Base-by-base conservation (phyloP, 2,329 filamentous ascomycete genomes). In the Nigrospora sphaerica region DNA sequence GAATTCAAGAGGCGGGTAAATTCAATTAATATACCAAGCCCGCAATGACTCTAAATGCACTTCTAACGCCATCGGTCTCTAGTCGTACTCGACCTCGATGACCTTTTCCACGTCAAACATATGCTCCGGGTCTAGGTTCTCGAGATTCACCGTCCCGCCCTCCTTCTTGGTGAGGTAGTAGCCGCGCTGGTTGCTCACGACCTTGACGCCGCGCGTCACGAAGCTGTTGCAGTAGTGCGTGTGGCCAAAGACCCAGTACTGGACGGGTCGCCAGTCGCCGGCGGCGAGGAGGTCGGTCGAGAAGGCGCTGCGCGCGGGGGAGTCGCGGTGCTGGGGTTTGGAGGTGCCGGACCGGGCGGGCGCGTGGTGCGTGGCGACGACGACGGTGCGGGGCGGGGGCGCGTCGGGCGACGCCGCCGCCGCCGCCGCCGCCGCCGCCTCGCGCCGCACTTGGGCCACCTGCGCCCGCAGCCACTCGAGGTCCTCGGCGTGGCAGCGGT, bases 351-450 rank as follows among this genome's bases (percentile, higher is more conserved):
- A 50, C 0, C 75, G 52, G n/a, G 65, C 72, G 1, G 79, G 78
- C 2, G 78, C 76, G 54, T 83, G 78, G 45, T 82, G 77, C 0
- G 77, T 82, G 0, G 74, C 68, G 0, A 83, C 68, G 0, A 83
- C 48, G 6, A 80, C 45, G n/a, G 18, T 18, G 6, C 35, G 14
- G 35, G 14, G n/a, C 6, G 6, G n/a, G n/a, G n/a, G 23, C 23
- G 23, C 23, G 23, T 9, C 23, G 23, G 19, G 4, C 4, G 19
- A 4, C 4, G 23, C 23, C 23, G 23, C 23, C 6, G 5, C 19
- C 4, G 19, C 19, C 4, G 23, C 23, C 23, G 23, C 23, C 6
- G 5, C 23, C 6, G 23, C 23, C 23, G 4, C 19, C 19, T 28
- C 23, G 36, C 42, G 52, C 41, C 58, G 47, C 41, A 49, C 43